Evolutionary conservation across 2,329 filamentous ascomycete genomes (phyloP).

Genomic region (Harringtonia aguacate): DNA sequence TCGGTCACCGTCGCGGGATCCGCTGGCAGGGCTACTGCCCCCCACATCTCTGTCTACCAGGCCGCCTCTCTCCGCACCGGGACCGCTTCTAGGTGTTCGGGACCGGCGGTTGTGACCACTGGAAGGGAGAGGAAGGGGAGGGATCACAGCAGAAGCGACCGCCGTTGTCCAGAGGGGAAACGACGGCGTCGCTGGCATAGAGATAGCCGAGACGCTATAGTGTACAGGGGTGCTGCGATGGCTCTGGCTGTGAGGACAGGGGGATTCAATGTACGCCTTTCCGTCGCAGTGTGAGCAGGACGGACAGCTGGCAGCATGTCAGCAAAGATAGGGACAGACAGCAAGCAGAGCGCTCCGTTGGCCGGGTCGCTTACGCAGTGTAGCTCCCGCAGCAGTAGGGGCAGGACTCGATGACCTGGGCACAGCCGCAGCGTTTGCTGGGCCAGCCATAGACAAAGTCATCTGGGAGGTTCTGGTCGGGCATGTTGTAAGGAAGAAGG

Average conservation of each 20-base stretch:
- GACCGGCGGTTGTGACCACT: too few relatives aligned
- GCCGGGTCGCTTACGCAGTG: slow-evolving; percentile 4
- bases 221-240: neutral
- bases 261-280: slow-evolving; percentile 6
- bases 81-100: too few relatives aligned
- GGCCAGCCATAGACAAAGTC: slow-evolving; percentile 12
- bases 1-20: neutral
- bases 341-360: too few relatives aligned
- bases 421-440: slow-evolving; percentile 9
- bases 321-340: neutral
- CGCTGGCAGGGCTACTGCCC: neutral
- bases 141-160: too few relatives aligned
- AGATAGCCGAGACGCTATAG: neutral
- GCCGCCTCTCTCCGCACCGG: too few relatives aligned
- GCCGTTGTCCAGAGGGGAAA: neutral
- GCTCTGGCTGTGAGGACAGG: slow-evolving; percentile 2
- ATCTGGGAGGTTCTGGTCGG: neutral
- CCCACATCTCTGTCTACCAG: too few relatives aligned
- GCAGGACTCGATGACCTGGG: slow-evolving; percentile 10
- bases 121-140: neutral
- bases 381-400: slow-evolving; percentile 11
- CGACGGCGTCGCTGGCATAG: neutral
- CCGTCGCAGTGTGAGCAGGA: slow-evolving; percentile 8
- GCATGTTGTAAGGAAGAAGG: slow-evolving; percentile 1
- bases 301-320: slow-evolving; percentile 1